Evolutionary conservation across 164 flowering plant genomes (phyloP).

Genomic region (Vitis vinifera): ASM3070453v1 NC_081805.1:20664001-20664500

Average conservation of each 20-base stretch:
- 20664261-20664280: not conserved
- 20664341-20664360: constrained; percentile 44
- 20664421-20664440: constrained; percentile 63
- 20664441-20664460: constrained; percentile 51
- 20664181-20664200: not conserved
- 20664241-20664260: too few relatives aligned
- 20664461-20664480: constrained; percentile 42
- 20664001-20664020: constrained; percentile 54
- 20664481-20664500: constrained; percentile 55
- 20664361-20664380: constrained; percentile 58
- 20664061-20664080: constrained; percentile 73
- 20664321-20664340: constrained; percentile 52
- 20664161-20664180: not conserved
- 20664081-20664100: constrained; percentile 79
- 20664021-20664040: constrained; percentile 52
- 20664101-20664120: constrained; percentile 55
- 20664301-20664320: constrained; percentile 64
- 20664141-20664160: not conserved
- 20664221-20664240: too few relatives aligned
- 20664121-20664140: constrained; percentile 42
- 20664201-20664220: not conserved
- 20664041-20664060: constrained; percentile 55
- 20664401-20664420: constrained; percentile 37
- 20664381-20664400: constrained; percentile 56
- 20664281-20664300: constrained; percentile 62